Evolutionary conservation across 2,329 filamentous ascomycete species (phyloP), one percentile per base, ranked within the genome.

Genomic region (Penicillium sp.): DNA sequence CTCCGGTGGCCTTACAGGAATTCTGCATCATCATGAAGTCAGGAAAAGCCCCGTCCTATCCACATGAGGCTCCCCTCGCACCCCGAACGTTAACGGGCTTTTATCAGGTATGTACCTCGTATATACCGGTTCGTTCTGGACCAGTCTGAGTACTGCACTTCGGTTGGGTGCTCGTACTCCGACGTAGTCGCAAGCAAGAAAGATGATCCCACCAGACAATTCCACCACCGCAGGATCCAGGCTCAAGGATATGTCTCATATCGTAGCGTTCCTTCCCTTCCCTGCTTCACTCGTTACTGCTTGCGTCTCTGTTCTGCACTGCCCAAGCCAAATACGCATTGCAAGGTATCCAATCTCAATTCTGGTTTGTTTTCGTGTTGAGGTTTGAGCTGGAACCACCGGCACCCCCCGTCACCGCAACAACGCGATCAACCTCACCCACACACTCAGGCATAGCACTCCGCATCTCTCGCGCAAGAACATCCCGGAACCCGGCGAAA

Each of bases 401-500:
- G 41, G 20, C 34, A 5, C 63, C 66, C n/a, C 70, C 65, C 12
- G 65, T 71, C 40, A 69, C 73, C 55, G 73, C 68, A 39, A 84
- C 68, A 9, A 83, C 75, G 45, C 72, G 72, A 54, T 75, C 74
- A 5, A 85, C 78, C 56, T 85, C 81, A 26, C 72, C 73, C 45
- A 71, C 71, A 60, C 83, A 76, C 42, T 84, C 83, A 2, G 83
- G 83, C 64, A 85, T 82, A 5, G 77, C 82, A 49, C 76, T 76
- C 49, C 77, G 78, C 67, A 86, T 80, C 67, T 84, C 81, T 58
- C 76, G 68, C 3, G 81, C 84, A 55, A 86, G 69, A 33, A 84
- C 77, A 66, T 86, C 80, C 51, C 81, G 76, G 55, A 87, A 83
- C 37, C 75, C 69, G 9, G 76, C 78, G 68, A 84, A 86, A 1